Conservation (phyloP, 345 rosid species). For the Sapria himalayana region DNA sequence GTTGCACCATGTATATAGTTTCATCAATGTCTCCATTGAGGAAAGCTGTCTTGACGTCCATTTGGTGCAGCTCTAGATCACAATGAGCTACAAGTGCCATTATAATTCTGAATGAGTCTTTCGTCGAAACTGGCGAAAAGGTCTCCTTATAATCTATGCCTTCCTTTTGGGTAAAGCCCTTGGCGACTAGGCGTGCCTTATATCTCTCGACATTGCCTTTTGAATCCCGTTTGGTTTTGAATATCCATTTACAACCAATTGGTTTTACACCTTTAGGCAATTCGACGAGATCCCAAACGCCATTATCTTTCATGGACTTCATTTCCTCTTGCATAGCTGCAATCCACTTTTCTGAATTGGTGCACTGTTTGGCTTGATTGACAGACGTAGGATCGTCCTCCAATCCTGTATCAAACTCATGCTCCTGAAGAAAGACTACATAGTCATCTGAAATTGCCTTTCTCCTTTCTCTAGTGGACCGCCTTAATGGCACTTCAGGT, state of each 20-base stretch:
- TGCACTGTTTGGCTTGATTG: no score
- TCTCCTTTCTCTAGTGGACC: neutral
- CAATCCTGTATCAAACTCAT: no score
- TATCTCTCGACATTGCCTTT: conserved; percentile 1
- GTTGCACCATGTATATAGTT: no score
- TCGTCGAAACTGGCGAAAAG: no score
- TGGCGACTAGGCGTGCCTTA: neutral
- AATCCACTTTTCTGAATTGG: conserved; percentile 2
- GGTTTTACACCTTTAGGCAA: neutral
- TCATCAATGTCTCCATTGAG: no score
- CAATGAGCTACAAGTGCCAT: no score
- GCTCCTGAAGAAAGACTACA: no score
- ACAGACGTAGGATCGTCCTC: no score
- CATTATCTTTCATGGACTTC: conserved; percentile 1
- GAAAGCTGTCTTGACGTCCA: no score
- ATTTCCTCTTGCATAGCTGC: conserved; percentile 3
- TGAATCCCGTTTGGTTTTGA: conserved; percentile 4
- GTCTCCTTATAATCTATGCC: no score
- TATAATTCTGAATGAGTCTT: no score
- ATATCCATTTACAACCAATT: conserved; percentile 3
- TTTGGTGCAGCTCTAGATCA: no score
- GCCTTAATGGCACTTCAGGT: neutral
- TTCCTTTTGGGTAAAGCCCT: conserved; percentile 1
- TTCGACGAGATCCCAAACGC: neutral
- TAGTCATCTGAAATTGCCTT: neutral